These are phyloP conservation scores for Pseudocercospora pini-densiflorae DNA, from an alignment of 2,329 filamentous ascomycete genomes.

Conservation along the genomic window DNA sequence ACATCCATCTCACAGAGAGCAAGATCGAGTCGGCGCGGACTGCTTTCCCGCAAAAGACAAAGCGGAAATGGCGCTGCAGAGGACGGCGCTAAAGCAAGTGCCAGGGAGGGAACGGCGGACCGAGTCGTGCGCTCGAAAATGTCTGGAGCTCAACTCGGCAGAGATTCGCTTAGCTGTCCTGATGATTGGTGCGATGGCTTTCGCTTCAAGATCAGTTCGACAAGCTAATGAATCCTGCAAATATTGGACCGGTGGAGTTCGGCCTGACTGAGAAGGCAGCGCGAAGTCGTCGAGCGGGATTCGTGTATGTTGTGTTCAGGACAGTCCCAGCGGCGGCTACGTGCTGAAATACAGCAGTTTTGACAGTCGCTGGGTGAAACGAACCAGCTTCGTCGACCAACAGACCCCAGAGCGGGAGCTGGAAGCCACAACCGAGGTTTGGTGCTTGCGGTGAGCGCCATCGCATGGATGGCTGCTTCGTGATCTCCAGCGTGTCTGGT, in stretches of 20 bases:
- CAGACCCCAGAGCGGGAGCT: conserved; percentile 25
- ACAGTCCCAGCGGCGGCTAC: conserved; percentile 9
- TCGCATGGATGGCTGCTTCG: conserved; percentile 18
- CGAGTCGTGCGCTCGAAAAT: conserved; percentile 28
- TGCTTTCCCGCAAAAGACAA: conserved; percentile 16
- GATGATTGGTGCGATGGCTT: conserved; percentile 23
- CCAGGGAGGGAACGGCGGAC: conserved; percentile 23
- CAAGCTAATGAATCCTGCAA: conserved; percentile 29
- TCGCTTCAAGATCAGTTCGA: conserved; percentile 13
- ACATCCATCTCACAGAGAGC: conserved; percentile 13
- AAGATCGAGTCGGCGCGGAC: conserved; percentile 17
- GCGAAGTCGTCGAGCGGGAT: conserved; percentile 1
- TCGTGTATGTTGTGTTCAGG: conserved; percentile 13
- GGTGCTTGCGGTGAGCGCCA: conserved; percentile 19
- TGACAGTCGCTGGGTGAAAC: conserved; percentile 29
- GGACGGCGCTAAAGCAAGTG: conserved; percentile 15
- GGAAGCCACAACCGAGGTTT: conserved; percentile 27
- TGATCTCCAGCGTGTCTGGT: conserved; percentile 28
- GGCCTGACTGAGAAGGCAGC: conserved; percentile 11
- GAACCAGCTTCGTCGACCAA: conserved; percentile 18
- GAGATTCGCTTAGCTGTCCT: conserved; percentile 20
- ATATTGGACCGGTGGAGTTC: conserved; percentile 23
- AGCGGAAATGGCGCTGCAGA: conserved; percentile 24
- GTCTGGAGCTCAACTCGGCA: conserved; percentile 15
- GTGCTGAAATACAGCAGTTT: conserved; percentile 24